A percentile compares a stretch with the other conserved stretches of the same genome.
Evolutionary conservation across 805 yeast species (phyloP).

Genomic region (Candida sanyiensis): DNA sequence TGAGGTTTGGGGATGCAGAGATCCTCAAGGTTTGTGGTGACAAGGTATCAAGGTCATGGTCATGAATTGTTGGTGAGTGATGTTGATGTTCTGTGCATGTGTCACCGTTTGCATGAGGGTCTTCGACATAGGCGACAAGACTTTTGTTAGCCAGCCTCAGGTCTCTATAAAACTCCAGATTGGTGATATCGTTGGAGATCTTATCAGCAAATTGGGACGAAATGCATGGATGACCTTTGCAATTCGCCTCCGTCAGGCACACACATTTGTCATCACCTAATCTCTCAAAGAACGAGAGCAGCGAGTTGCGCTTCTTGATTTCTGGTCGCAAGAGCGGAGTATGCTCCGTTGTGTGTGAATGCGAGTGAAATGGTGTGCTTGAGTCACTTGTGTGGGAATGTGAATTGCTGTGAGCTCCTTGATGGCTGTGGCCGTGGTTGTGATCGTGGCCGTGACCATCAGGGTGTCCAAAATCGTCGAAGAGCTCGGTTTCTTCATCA

Average conservation of each 20-base stretch:
- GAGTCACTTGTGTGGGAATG: constrained; percentile 15
- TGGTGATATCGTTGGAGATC: constrained; percentile 23
- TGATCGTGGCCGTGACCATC: background rate
- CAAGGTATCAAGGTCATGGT: no score
- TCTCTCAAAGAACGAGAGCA: constrained; percentile 4
- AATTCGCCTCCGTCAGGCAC: constrained; percentile 20
- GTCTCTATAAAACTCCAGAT: constrained; percentile 23
- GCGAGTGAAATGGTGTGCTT: constrained; percentile 14
- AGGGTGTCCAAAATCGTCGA: constrained; percentile 1
- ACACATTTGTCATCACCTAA: constrained; percentile 10
- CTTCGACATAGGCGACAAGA: constrained; percentile 22
- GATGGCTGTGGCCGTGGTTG: constrained; percentile 16
- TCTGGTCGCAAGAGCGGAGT: constrained; percentile 2
- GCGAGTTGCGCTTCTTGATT: constrained; percentile 7
- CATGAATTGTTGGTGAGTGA: no score
- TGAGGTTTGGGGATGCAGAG: background rate
- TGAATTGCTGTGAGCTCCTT: constrained; percentile 11
- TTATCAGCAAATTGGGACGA: constrained; percentile 16
- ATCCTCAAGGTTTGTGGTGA: background rate
- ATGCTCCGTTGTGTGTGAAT: constrained; percentile 4
- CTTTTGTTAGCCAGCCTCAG: constrained; percentile 9
- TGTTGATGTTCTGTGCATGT: no score
- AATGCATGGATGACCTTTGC: constrained; percentile 20
- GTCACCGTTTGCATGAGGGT: no score
- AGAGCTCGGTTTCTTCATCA: constrained; percentile 22